These are phyloP conservation scores for Quercus variabilis DNA, from an alignment of 306 rosid genomes.

Conservation along the genomic window DNA sequence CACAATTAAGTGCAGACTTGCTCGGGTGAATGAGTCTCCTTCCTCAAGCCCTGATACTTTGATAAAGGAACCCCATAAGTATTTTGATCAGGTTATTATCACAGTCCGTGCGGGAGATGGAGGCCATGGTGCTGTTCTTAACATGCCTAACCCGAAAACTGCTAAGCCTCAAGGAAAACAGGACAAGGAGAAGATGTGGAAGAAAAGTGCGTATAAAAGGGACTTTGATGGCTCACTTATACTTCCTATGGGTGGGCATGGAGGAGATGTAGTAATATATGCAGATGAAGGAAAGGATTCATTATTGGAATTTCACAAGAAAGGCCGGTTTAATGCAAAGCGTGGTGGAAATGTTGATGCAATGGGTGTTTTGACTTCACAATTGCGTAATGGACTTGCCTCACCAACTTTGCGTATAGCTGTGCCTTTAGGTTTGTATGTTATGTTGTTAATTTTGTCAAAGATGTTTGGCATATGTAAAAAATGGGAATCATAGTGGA, in stretches of 20 bases:
- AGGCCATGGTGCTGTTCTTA: conserved; percentile 77
- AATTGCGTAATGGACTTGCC: conserved; percentile 51
- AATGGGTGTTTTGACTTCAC: conserved; percentile 69
- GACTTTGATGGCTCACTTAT: conserved; percentile 81
- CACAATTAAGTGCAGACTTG: conserved; percentile 34
- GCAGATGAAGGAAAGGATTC: conserved; percentile 73
- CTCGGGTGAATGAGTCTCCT: conserved; percentile 23
- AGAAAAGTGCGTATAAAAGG: conserved; percentile 52
- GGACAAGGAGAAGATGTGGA: conserved; percentile 44
- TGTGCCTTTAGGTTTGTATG: conserved; percentile 88
- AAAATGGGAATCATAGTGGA: not conserved
- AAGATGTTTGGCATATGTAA: not conserved
- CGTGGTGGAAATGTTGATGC: conserved; percentile 92
- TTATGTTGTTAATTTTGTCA: not conserved
- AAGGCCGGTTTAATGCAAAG: conserved; percentile 52
- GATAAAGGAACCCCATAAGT: conserved; percentile 76
- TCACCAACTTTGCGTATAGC: conserved; percentile 79
- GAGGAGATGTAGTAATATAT: conserved; percentile 86
- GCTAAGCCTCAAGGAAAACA: conserved; percentile 31
- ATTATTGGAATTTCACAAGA: conserved; percentile 60
- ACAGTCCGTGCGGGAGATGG: conserved; percentile 91
- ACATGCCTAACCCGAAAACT: conserved; percentile 33
- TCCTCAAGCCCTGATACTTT: conserved; percentile 22
- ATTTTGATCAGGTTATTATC: conserved; percentile 73
- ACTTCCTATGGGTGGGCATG: conserved; percentile 80